These are phyloP conservation scores for Begonia peltatifolia DNA, from an alignment of 306 rosid genomes.

Conservation along the genomic window DNA sequence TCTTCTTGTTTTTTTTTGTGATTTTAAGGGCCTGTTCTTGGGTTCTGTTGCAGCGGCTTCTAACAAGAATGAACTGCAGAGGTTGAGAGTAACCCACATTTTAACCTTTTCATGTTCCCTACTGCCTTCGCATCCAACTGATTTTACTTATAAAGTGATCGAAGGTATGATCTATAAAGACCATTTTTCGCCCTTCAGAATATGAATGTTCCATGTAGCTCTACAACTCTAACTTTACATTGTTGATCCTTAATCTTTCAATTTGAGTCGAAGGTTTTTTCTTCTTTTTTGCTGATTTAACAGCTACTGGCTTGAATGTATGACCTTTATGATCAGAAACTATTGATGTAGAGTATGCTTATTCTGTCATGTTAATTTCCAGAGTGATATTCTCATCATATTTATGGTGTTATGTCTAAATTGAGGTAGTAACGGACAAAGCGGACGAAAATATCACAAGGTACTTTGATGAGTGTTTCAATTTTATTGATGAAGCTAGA, in stretches of 20 bases:
- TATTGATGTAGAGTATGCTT: not conserved
- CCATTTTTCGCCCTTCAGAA: too few species aligned
- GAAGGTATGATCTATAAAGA: conserved; percentile 24
- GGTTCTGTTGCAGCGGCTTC: conserved; percentile 62
- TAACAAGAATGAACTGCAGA: conserved; percentile 41
- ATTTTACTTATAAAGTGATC: conserved; percentile 45
- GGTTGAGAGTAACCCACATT: conserved; percentile 49
- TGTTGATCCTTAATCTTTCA: too few species aligned
- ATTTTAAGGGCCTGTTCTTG: conserved; percentile 58
- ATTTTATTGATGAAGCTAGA: conserved; percentile 63
- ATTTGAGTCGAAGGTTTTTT: too few species aligned
- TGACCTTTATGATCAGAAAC: not conserved
- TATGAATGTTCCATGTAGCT: too few species aligned
- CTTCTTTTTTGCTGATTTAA: too few species aligned
- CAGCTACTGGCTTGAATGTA: not conserved
- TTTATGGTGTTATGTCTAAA: conserved; percentile 19
- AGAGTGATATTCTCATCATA: not conserved
- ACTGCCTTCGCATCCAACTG: conserved; percentile 35
- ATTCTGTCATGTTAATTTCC: not conserved
- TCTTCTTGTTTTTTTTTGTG: not conserved
- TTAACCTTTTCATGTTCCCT: conserved; percentile 48
- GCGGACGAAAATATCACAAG: conserved; percentile 28
- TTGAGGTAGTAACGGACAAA: conserved; percentile 55
- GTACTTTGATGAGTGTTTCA: conserved; percentile 57
- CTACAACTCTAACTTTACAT: too few species aligned